Evolutionary conservation across 2,329 filamentous ascomycete genomes (phyloP), one percentile per base, ranked within the genome.

Genomic region (Trichoderma gracile): DNA sequence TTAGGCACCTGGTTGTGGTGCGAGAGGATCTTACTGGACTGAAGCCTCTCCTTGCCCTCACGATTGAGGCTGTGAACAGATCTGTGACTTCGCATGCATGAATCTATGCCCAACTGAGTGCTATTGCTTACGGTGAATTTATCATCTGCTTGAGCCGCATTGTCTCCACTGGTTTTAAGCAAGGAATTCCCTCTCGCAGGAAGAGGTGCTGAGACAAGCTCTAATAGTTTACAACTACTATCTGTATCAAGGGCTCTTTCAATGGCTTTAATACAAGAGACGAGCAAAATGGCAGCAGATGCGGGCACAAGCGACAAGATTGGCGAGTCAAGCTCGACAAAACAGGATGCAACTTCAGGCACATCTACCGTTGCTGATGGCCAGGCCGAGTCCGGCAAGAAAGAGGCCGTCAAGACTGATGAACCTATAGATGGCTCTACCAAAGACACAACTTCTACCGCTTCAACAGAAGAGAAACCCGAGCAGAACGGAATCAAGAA

Each of bases 211-310:
- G 21, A 54, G n/a, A 33, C 42, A 38, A n/a, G 42, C 25, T 21
- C 23, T 27, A 27, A 27, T 53, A 19, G 19, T 46, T 46, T 21
- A 42, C 42, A 46, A 14, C 33, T 21, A n/a, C 5, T 21, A 12
- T 38, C 21, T 61, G 38, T 14, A 19, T 43, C 19, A 53, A 43
- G 45, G 43, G 9, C 17, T 30, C 33, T 38, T 38, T 38, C 33
- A 14, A 38, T 38, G 33, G 10, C 33, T 38, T 9, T 38, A 3
- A 9, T 38, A 38, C 9, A 4, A 14, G 33, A 7, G 4, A 30
- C 30, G 38, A 12, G 45, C 25, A 46, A 12, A 25, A 62, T 62
- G 59, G 59, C 59, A 14, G 59, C 59, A 38, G 49, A 54, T 52
- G 49, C 49, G 17, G 59, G 59, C 10, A 21, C 25, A 27, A n/a